These are phyloP conservation scores for Plantago major DNA, from an alignment of 257 asterid species.

Conservation along the genomic window DNA sequence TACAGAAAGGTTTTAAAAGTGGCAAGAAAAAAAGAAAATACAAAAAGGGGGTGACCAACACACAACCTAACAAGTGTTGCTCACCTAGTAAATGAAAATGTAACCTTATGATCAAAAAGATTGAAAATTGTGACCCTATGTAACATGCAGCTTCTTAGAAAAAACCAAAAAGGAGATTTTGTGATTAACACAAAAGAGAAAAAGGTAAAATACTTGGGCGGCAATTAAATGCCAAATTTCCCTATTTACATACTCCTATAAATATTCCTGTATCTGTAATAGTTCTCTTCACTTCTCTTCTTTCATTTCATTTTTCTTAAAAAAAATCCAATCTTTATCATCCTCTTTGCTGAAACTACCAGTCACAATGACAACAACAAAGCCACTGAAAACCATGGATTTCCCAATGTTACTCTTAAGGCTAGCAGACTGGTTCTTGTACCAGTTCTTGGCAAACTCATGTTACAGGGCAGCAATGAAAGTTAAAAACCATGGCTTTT, in stretches of 20 bases:
- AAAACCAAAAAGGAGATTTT: conserved; percentile 5
- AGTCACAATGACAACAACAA: conserved; percentile 23
- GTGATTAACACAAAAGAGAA: neutral
- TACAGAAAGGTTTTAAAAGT: neutral
- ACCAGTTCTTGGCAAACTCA: conserved; percentile 61
- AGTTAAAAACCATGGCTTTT: conserved; percentile 44
- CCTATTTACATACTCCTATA: conserved; percentile 42
- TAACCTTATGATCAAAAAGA: neutral
- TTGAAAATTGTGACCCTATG: conserved; percentile 1
- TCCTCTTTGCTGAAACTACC: neutral
- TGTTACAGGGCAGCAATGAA: conserved; percentile 58
- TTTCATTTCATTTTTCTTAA: neutral
- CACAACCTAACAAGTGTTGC: conserved; percentile 44
- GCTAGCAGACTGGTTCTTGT: conserved; percentile 50
- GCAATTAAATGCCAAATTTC: conserved; percentile 58
- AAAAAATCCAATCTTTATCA: neutral
- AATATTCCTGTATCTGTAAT: conserved; percentile 33
- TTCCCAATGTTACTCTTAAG: conserved; percentile 53
- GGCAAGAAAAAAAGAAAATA: neutral
- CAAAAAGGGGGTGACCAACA: conserved; percentile 45
- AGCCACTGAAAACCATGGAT: conserved; percentile 43
- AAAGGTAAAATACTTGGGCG: conserved; percentile 21
- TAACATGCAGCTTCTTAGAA: neutral
- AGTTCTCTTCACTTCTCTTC: conserved; percentile 22
- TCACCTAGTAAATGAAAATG: conserved; percentile 34